These are phyloP conservation scores for Ceratocystis diversiconidia DNA, from an alignment of 2,329 filamentous ascomycete genomes.

Conservation along the genomic window DNA sequence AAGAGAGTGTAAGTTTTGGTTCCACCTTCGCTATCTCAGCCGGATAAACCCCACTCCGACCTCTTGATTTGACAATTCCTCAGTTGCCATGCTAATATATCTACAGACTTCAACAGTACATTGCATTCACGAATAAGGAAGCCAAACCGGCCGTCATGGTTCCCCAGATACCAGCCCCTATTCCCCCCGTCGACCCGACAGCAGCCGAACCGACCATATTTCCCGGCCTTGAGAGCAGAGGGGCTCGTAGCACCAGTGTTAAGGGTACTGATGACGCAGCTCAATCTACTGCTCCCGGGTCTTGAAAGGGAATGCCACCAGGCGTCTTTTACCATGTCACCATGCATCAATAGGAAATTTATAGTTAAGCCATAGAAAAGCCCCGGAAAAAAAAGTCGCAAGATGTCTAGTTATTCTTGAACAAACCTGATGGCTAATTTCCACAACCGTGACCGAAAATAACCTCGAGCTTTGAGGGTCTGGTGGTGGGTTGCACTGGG, in stretches of 20 bases:
- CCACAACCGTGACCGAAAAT: too few relatives aligned
- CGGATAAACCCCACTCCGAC: background rate
- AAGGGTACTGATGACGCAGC: background rate
- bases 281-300: background rate
- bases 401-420: too few relatives aligned
- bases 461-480: too few relatives aligned
- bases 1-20: constrained; percentile 55
- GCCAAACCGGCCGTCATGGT: background rate
- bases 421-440: too few relatives aligned
- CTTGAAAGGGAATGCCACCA: background rate
- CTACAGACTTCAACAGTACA: constrained; percentile 17
- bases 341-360: background rate
- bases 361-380: background rate
- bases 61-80: background rate
- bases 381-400: too few relatives aligned
- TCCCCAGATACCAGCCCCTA: background rate
- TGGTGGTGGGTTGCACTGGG: background rate
- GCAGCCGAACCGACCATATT: constrained; percentile 50
- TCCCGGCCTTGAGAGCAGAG: constrained; percentile 50
- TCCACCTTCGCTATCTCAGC: background rate
- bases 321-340: background rate
- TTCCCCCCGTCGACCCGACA: background rate
- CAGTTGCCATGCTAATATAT: background rate
- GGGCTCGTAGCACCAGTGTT: constrained; percentile 31
- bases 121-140: constrained; percentile 14